Conservation (phyloP, 345 rosid genomes). For the Gossypium arboreum region DNA sequence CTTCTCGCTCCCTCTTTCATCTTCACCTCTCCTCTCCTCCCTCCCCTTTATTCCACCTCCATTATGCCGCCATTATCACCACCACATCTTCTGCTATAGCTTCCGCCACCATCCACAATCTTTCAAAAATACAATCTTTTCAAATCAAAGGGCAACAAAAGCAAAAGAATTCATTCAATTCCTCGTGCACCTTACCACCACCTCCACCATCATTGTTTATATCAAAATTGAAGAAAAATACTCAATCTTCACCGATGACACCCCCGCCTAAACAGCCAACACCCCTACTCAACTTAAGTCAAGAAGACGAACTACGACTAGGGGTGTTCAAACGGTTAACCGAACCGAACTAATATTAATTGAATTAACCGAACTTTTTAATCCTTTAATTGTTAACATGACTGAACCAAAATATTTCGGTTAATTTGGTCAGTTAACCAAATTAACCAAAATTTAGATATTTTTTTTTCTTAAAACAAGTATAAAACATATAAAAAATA, state of each 20-base stretch:
- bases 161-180: conserved; percentile 57
- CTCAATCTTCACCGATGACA: conserved; percentile 39
- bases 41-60: conserved; percentile 14
- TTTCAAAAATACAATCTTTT: conserved; percentile 55
- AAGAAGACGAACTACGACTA: conserved; percentile 7
- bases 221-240: conserved; percentile 39
- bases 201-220: conserved; percentile 32
- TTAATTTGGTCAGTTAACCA: no score
- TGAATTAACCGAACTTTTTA: no score
- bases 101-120: conserved; percentile 53
- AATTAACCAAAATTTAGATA: no score
- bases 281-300: background rate
- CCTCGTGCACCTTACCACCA: conserved; percentile 43
- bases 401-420: no score
- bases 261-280: conserved; percentile 16
- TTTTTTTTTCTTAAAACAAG: no score
- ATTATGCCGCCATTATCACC: conserved; percentile 50
- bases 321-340: no score
- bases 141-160: conserved; percentile 54
- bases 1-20: no score
- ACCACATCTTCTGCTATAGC: conserved; percentile 54
- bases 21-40: no score
- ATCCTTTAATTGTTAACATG: no score
- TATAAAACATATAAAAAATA: no score
- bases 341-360: no score